Base-by-base conservation (phyloP, 495 filamentous ascomycete species). In the Oidiodendron maius region DNA sequence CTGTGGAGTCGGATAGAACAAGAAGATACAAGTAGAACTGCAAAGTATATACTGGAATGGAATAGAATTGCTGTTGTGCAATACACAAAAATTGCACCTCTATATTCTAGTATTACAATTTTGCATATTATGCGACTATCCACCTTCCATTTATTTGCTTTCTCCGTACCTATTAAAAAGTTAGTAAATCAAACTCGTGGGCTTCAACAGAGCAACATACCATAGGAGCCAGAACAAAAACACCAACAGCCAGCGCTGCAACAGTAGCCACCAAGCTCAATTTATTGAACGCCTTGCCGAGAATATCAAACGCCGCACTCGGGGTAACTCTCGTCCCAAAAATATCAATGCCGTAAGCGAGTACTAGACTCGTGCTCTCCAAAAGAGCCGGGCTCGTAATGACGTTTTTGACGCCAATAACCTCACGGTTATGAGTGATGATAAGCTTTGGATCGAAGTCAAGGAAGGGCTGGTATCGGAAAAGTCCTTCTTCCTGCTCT, bases 241-340 rank as follows among this genome's bases (percentile, higher is more conserved):
- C 89, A 44, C 87, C 89, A 13, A 79, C 68, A 1, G 72, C 74
- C 53, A 96, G 71, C 34, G 84, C 91, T 25, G 83, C 68, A 36
- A 99, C 87, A 0, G 93, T 99, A 20, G 74, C 69, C 1, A 96
- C 64, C 55, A 99, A 75, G 56, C 90, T 83, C 47, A 91, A 52
- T 71, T 94, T 95, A 48, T 86, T 89, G 62, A 99, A 99, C 3
- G 84, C 86, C 68, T 91, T 94, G 26, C 89, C 91, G 1, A 99
- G 71, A 15, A 96, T 76, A 67, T 99, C 93, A 64, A 97, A 99
- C 3, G 84, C 75, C 47, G 84, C 77, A 60, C 87, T 94, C 0
- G 93, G 93, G 23, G 82, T 79, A 25, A 93, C 81, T 12, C 89
- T 71, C 3, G 91, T 90, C 4, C 87, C 90, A 56, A 89, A 99